phyloP scores from a whole-genome alignment of 768 basidiomycete species.

The Suillus fuscotomentosus region DNA sequence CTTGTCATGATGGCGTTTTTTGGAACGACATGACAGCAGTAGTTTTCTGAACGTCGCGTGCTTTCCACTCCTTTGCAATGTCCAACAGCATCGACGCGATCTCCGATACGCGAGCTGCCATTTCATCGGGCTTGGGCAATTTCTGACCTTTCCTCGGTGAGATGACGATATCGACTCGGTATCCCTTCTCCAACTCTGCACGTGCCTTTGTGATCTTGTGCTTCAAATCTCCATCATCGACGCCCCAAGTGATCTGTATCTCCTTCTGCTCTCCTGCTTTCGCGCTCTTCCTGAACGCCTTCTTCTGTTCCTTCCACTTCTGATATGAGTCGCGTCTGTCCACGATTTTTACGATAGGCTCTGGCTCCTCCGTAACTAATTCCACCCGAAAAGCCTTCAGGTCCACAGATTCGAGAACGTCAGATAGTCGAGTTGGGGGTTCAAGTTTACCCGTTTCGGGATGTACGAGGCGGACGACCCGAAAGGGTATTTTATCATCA shows the following conservation, averaged over 20 bases:
- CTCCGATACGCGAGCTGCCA: slow-evolving; percentile 44
- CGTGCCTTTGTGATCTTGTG: slow-evolving; percentile 64
- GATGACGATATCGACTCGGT: slow-evolving; percentile 55
- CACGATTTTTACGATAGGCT: slow-evolving; percentile 61
- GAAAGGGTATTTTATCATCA: slow-evolving; percentile 43
- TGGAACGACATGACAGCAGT: slow-evolving; percentile 45
- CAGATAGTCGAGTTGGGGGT: slow-evolving; percentile 32
- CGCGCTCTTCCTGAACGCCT: slow-evolving; percentile 31
- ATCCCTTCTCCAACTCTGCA: slow-evolving; percentile 58
- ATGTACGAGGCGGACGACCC: slow-evolving; percentile 47
- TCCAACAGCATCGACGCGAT: slow-evolving; percentile 44
- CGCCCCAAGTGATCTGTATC: slow-evolving; percentile 70
- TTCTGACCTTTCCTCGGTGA: slow-evolving; percentile 45
- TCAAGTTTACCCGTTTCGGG: slow-evolving; percentile 41
- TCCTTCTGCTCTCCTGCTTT: slow-evolving; percentile 49
- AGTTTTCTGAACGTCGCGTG: slow-evolving; percentile 36
- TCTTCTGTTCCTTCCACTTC: slow-evolving; percentile 36
- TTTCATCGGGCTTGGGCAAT: slow-evolving; percentile 35
- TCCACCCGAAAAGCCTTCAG: slow-evolving; percentile 46
- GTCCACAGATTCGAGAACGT: slow-evolving; percentile 47
- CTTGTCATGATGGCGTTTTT: slow-evolving; percentile 23
- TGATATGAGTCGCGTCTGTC: slow-evolving; percentile 42
- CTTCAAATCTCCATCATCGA: slow-evolving; percentile 54
- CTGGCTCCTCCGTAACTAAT: slow-evolving; percentile 47
- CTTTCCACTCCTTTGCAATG: slow-evolving; percentile 53